A percentile compares a stretch with the other conserved stretches of the same genome.
Evolutionary conservation across 192 early-diverging fungal species (phyloP).

Genomic region (Spizellomyces punctatus): DNA sequence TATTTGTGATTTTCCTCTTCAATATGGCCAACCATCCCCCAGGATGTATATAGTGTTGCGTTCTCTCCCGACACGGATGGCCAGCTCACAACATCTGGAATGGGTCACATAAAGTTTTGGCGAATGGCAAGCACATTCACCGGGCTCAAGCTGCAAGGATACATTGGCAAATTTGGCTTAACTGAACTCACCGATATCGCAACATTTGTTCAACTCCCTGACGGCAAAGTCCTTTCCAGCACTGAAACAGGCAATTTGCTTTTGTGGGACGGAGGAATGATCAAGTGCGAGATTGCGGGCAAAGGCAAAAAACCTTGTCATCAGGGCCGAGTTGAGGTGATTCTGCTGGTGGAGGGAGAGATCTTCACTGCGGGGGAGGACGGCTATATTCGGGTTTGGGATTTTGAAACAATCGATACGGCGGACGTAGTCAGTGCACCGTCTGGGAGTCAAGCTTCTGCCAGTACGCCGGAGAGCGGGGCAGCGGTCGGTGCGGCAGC

Average conservation of each 20-base stretch:
- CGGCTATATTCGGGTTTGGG: slow-evolving; percentile 62
- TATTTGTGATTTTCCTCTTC: not conserved
- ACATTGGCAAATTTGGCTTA: slow-evolving; percentile 64
- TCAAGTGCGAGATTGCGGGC: slow-evolving; percentile 61
- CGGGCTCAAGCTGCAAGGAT: slow-evolving; percentile 64
- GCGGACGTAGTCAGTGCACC: slow-evolving; percentile 47
- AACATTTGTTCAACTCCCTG: slow-evolving; percentile 59
- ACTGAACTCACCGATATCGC: slow-evolving; percentile 62
- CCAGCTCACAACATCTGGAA: slow-evolving; percentile 60
- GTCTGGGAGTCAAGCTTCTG: not conserved
- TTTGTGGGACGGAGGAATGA: slow-evolving; percentile 68
- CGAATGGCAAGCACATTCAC: slow-evolving; percentile 63
- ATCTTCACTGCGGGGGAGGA: slow-evolving; percentile 63
- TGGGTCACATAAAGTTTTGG: slow-evolving; percentile 74
- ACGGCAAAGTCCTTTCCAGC: slow-evolving; percentile 62
- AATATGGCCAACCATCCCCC: not conserved
- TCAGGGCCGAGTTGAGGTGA: slow-evolving; percentile 49
- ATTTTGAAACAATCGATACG: slow-evolving; percentile 62
- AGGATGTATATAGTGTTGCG: slow-evolving; percentile 59
- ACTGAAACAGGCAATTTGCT: slow-evolving; percentile 67
- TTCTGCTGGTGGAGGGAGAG: slow-evolving; percentile 56
- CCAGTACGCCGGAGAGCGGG: slow-evolving; percentile 4
- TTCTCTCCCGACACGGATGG: slow-evolving; percentile 61
- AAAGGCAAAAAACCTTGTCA: slow-evolving; percentile 57
- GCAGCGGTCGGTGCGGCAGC: slow-evolving; percentile 30